Percentiles rank a stretch among this genome's conserved stretches.
phyloP scores from a whole-genome alignment of 2,329 filamentous ascomycete species.

The Penicillium digitatum region DNA sequence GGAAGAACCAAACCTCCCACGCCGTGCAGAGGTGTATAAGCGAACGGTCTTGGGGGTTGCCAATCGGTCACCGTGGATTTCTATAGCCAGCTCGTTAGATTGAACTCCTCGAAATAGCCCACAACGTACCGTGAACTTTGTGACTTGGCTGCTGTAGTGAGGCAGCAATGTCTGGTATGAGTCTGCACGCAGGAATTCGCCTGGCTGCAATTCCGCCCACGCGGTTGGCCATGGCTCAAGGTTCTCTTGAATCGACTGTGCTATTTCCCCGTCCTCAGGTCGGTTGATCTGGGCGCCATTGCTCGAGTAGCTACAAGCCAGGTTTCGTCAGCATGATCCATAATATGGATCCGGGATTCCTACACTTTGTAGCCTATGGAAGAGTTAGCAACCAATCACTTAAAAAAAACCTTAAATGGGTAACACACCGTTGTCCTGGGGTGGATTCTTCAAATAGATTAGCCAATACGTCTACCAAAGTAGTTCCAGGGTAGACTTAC shows the following conservation, averaged over 20 bases:
- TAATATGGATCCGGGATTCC: constrained; percentile 6
- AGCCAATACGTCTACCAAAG: constrained; percentile 5
- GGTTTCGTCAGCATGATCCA: constrained; percentile 20
- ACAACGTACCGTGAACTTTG: constrained; percentile 31
- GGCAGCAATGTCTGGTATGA: constrained; percentile 28
- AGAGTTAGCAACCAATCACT: constrained; percentile 14
- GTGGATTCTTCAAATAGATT: constrained; percentile 49
- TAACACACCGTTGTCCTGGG: constrained; percentile 54
- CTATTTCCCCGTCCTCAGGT: constrained; percentile 58
- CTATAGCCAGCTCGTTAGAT: constrained; percentile 23
- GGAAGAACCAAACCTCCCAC: constrained; percentile 38
- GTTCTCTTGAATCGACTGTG: constrained; percentile 54
- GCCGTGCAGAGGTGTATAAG: constrained; percentile 45
- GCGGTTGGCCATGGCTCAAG: constrained; percentile 47
- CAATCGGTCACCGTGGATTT: constrained; percentile 32
- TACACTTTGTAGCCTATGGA: constrained; percentile 57
- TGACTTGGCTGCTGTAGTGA: constrained; percentile 31
- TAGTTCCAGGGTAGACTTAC: constrained; percentile 26
- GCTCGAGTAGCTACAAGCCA: constrained; percentile 50
- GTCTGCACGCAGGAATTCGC: constrained; percentile 29
- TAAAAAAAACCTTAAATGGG: background rate
- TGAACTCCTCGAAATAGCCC: background rate
- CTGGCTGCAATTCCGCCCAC: constrained; percentile 48
- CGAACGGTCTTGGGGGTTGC: constrained; percentile 31
- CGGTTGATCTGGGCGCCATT: constrained; percentile 65